These are phyloP conservation scores for Hydrangea macrophylla DNA, from an alignment of 148 eudicot species.

Conservation along the genomic window DNA sequence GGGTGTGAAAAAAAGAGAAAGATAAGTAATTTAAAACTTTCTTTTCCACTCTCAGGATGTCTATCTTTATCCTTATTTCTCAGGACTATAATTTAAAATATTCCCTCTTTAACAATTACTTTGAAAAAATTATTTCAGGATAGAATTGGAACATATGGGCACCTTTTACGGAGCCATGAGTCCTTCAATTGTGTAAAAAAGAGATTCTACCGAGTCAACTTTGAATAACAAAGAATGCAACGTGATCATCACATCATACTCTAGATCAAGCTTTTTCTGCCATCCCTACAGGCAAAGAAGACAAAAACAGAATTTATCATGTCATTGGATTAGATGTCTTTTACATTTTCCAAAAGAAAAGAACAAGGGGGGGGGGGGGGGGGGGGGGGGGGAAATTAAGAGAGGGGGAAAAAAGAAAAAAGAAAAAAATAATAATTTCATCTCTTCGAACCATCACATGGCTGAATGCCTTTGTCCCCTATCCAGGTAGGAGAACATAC, in stretches of 20 bases:
- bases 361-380: too few relatives aligned
- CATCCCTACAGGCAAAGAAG: slow-evolving; percentile 44
- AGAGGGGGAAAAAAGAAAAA: too few relatives aligned
- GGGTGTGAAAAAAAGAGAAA: not conserved
- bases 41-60: not conserved
- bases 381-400: too few relatives aligned
- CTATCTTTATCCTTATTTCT: not conserved
- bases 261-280: slow-evolving; percentile 81
- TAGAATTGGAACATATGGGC: not conserved
- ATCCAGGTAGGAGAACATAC: not conserved
- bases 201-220: slow-evolving; percentile 71
- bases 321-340: not conserved
- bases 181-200: slow-evolving; percentile 63
- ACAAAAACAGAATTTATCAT: not conserved
- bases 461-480: not conserved
- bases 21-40: not conserved
- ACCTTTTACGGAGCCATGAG: slow-evolving; percentile 58
- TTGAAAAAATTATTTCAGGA: not conserved
- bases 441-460: not conserved
- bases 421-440: too few relatives aligned
- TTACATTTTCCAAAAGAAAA: too few relatives aligned
- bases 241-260: slow-evolving; percentile 57
- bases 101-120: not conserved
- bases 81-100: not conserved
- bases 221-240: slow-evolving; percentile 61